Percentiles rank a stretch among this genome's conserved stretches.
phyloP scores from a whole-genome alignment of 352 stramenopile species.

The Pythium brassicae region DNA sequence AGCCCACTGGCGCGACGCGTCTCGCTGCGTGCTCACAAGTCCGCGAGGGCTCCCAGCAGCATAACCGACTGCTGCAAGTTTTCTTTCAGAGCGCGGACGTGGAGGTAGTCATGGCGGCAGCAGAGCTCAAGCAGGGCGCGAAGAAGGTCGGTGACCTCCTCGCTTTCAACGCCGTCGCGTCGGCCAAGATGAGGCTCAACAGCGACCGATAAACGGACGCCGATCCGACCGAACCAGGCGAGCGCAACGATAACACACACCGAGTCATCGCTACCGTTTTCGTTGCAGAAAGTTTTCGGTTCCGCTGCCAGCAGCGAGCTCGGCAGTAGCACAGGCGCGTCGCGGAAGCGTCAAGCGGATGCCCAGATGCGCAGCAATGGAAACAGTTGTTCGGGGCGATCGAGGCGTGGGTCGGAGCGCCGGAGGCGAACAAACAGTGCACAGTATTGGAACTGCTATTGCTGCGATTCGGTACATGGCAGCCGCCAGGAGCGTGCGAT shows the following conservation, averaged over 20 bases:
- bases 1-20: slow-evolving; percentile 25
- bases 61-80: slow-evolving; percentile 1
- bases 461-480: too few relatives aligned
- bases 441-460: slow-evolving; percentile 17
- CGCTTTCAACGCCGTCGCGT: slow-evolving; percentile 25
- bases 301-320: slow-evolving; percentile 9
- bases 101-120: slow-evolving; percentile 55
- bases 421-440: slow-evolving; percentile 34
- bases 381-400: slow-evolving; percentile 15
- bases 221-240: background rate
- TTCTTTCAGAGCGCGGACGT: slow-evolving; percentile 43
- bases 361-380: background rate
- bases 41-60: background rate
- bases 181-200: background rate
- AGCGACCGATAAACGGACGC: background rate
- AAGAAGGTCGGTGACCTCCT: slow-evolving; percentile 68
- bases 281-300: slow-evolving; percentile 31
- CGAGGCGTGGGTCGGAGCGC: slow-evolving; percentile 29
- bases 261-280: slow-evolving; percentile 21
- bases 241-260: background rate
- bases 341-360: background rate
- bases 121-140: slow-evolving; percentile 64
- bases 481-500: too few relatives aligned
- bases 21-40: too few relatives aligned
- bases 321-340: background rate